phyloP scores from a whole-genome alignment of 768 basidiomycete species.

The Jaapia argillacea region DNA sequence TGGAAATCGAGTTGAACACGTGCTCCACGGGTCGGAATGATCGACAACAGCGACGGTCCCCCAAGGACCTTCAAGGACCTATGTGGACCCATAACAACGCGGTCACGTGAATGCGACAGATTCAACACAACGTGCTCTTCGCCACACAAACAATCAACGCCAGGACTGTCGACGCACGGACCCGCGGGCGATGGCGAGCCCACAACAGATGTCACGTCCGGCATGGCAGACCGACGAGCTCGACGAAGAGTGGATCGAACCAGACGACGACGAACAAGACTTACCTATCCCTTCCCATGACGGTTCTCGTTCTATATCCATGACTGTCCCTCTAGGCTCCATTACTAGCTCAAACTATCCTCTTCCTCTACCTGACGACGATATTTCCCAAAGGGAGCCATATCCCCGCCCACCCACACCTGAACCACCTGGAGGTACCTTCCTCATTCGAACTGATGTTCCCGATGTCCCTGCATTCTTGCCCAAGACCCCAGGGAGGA shows the following conservation, averaged over 20 bases:
- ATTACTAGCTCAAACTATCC: no score
- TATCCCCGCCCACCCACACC: slow-evolving; percentile 17
- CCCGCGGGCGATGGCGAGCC: neutral
- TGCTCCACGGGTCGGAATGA: no score
- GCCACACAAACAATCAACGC: no score
- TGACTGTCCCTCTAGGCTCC: slow-evolving; percentile 46
- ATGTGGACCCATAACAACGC: neutral
- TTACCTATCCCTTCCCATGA: slow-evolving; percentile 22
- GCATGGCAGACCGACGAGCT: slow-evolving; percentile 88
- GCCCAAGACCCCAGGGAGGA: slow-evolving; percentile 55
- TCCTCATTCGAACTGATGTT: slow-evolving; percentile 64
- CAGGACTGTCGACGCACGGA: no score
- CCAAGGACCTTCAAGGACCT: no score
- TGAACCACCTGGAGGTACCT: slow-evolving; percentile 52
- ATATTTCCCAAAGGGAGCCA: slow-evolving; percentile 10
- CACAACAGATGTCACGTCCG: slow-evolving; percentile 21
- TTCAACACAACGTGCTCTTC: no score
- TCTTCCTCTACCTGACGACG: no score
- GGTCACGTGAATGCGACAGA: neutral
- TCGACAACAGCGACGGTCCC: no score
- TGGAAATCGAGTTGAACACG: no score
- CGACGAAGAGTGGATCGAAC: slow-evolving; percentile 85
- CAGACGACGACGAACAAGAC: slow-evolving; percentile 31
- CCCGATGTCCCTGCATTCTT: slow-evolving; percentile 37
- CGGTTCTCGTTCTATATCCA: slow-evolving; percentile 47